Conservation (phyloP, 2,329 filamentous ascomycete genomes). For the Claviceps arundinis region DNA sequence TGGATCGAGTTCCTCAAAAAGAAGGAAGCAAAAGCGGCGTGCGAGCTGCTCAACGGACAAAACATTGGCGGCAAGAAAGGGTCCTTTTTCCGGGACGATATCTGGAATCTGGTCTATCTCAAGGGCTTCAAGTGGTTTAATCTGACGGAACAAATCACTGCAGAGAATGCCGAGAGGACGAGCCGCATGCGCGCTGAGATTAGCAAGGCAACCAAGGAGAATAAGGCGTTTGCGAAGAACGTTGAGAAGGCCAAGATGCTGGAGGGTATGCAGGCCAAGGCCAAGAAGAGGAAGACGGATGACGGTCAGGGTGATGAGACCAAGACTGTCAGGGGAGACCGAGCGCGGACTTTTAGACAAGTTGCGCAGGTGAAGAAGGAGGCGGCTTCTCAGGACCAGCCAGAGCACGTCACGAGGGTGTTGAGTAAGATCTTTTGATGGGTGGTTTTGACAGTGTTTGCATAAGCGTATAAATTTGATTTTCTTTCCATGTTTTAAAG, state of each 20-base stretch:
- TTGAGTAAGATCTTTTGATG: conserved; percentile 50
- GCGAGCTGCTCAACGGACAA: conserved; percentile 62
- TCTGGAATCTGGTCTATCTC: conserved; percentile 75
- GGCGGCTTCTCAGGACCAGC: conserved; percentile 29
- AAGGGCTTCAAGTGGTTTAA: conserved; percentile 74
- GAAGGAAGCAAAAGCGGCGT: conserved; percentile 62
- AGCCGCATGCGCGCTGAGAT: conserved; percentile 69
- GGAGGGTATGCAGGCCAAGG: conserved; percentile 54
- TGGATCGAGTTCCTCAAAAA: conserved; percentile 77
- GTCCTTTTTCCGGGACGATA: conserved; percentile 70
- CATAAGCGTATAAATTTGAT: neutral
- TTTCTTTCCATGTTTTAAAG: no score
- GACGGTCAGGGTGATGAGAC: conserved; percentile 10
- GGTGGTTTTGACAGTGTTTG: neutral
- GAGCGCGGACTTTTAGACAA: conserved; percentile 49
- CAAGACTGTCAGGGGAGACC: conserved; percentile 11
- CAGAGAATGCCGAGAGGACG: conserved; percentile 68
- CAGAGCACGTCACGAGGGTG: conserved; percentile 44
- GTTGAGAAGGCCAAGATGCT: conserved; percentile 70
- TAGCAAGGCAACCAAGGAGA: conserved; percentile 60
- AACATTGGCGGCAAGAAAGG: conserved; percentile 77
- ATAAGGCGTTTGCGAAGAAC: conserved; percentile 68
- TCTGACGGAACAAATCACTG: conserved; percentile 63
- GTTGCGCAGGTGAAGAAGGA: conserved; percentile 42
- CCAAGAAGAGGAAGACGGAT: conserved; percentile 26